Evolutionary conservation across 495 filamentous ascomycete species (phyloP).

Genomic region (Penicillium canariense): DNA sequence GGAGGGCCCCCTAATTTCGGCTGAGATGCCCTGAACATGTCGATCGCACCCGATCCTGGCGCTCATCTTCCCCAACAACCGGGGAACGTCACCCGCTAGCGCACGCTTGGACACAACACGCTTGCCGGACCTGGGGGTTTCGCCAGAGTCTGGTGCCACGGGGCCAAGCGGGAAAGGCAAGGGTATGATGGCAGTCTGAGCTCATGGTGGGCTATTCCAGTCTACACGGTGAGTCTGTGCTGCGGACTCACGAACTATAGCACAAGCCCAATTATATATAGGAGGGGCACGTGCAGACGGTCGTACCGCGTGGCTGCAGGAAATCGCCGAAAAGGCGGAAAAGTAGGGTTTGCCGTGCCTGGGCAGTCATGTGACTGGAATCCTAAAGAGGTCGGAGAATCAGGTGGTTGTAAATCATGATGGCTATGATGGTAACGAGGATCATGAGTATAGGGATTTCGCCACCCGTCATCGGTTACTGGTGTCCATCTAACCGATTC

Average conservation of each 20-base stretch:
- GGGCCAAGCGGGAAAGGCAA: neutral
- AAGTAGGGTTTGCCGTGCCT: neutral
- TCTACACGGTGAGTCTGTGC: neutral
- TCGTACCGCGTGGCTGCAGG: neutral
- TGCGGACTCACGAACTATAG: neutral
- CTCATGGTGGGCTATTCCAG: neutral
- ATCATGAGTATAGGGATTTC: too few species aligned
- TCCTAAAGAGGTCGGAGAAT: neutral
- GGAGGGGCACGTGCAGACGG: neutral
- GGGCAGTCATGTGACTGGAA: neutral
- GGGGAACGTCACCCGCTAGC: conserved; percentile 1
- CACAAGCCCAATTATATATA: too few species aligned
- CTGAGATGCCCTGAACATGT: conserved; percentile 8
- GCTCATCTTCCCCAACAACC: conserved; percentile 12
- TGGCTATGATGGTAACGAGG: too few species aligned
- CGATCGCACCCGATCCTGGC: conserved; percentile 17
- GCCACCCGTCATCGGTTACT: neutral
- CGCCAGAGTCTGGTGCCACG: neutral
- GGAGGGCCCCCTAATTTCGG: conserved; percentile 8
- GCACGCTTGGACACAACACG: conserved; percentile 3
- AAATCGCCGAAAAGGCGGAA: neutral
- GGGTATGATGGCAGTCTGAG: neutral
- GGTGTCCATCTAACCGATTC: neutral
- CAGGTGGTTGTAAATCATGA: neutral
- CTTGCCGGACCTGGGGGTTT: conserved; percentile 3